A percentile compares a stretch with the other conserved stretches of the same genome.
Evolutionary conservation across 179 eudicot genomes (phyloP).

Genomic region (Gypsophila paniculata): DNA sequence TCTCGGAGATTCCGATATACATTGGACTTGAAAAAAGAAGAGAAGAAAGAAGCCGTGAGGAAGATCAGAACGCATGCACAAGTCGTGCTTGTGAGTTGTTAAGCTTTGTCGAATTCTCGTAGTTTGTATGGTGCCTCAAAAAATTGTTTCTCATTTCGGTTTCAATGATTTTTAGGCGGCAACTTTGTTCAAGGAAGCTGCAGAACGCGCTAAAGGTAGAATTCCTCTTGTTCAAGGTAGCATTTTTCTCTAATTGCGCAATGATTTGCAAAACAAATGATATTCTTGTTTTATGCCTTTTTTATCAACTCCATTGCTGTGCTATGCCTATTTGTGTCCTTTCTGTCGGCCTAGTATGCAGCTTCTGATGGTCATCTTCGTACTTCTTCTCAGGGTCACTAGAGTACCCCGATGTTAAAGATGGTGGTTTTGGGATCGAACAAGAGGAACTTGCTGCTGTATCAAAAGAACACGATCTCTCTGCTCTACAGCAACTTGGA

Average conservation of each 20-base stretch:
- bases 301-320: not conserved
- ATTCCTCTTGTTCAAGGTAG: no score
- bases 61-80: conserved; percentile 62
- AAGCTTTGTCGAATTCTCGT: not conserved
- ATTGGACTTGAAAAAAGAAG: conserved; percentile 52
- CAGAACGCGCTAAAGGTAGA: conserved; percentile 46
- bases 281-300: not conserved
- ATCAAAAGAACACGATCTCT: conserved; percentile 59
- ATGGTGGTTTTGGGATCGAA: conserved; percentile 50
- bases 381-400: conserved; percentile 27
- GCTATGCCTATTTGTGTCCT: not conserved
- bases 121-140: not conserved
- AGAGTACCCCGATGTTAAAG: conserved; percentile 27
- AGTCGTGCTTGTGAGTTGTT: conserved; percentile 52
- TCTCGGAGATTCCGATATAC: conserved; percentile 54
- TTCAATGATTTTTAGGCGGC: conserved; percentile 55
- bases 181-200: conserved; percentile 66
- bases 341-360: not conserved
- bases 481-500: conserved; percentile 48
- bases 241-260: conserved; percentile 7
- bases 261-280: not conserved
- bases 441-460: conserved; percentile 55
- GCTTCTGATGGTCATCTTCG: not conserved
- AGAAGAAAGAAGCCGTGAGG: conserved; percentile 41
- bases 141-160: conserved; percentile 17